These are phyloP conservation scores for Annulohypoxylon nitens DNA, from an alignment of 495 filamentous ascomycete genomes.

Conservation along the genomic window DNA sequence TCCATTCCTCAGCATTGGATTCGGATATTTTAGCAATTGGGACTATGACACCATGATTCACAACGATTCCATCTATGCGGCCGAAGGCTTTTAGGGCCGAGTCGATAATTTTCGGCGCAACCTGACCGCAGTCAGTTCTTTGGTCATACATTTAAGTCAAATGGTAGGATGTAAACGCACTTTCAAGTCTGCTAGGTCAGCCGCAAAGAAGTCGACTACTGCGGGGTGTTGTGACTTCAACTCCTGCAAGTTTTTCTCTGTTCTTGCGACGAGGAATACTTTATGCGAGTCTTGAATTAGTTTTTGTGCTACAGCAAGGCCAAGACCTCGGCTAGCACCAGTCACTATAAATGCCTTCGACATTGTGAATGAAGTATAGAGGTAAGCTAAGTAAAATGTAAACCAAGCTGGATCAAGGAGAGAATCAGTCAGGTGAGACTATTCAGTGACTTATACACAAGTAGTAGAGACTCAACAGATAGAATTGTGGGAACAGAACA, in stretches of 20 bases:
- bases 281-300: slow-evolving; percentile 78
- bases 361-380: slow-evolving; percentile 38
- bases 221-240: slow-evolving; percentile 73
- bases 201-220: slow-evolving; percentile 78
- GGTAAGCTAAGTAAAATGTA: not conserved
- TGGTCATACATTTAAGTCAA: not conserved
- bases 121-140: slow-evolving; percentile 50
- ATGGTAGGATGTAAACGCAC: slow-evolving; percentile 48
- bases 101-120: slow-evolving; percentile 72
- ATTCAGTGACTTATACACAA: not conserved
- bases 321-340: slow-evolving; percentile 82
- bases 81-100: slow-evolving; percentile 74
- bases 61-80: slow-evolving; percentile 81
- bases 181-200: slow-evolving; percentile 78
- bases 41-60: slow-evolving; percentile 88
- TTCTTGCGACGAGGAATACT: slow-evolving; percentile 82
- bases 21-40: slow-evolving; percentile 81
- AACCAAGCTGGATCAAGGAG: not conserved
- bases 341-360: slow-evolving; percentile 76
- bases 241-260: slow-evolving; percentile 71
- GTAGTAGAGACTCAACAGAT: not conserved
- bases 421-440: not conserved
- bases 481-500: not conserved
- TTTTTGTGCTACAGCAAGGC: slow-evolving; percentile 79
- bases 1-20: slow-evolving; percentile 77